A percentile compares a stretch with the other conserved stretches of the same genome.
Evolutionary conservation across 2,329 filamentous ascomycete genomes (phyloP).

Genomic region (Beauveria sp.): DNA sequence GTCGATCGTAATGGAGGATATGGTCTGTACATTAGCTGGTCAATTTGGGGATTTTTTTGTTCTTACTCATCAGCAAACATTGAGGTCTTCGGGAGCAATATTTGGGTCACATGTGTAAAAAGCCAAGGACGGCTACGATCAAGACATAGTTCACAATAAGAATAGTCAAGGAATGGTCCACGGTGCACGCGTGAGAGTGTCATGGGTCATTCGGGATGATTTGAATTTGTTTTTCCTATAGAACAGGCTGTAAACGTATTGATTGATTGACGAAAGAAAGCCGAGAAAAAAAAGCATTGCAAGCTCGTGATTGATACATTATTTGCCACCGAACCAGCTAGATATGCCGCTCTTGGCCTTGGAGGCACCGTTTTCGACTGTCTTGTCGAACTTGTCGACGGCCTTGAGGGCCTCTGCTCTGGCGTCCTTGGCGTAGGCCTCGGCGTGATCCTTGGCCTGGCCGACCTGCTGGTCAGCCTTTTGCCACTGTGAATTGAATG

Average conservation of each 20-base stretch:
- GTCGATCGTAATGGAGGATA: not conserved
- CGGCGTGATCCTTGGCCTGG: constrained; percentile 52
- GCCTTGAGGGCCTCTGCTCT: constrained; percentile 61
- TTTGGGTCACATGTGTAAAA: not conserved
- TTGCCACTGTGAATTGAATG: constrained; percentile 23
- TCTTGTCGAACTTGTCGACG: constrained; percentile 76
- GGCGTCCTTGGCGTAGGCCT: constrained; percentile 53
- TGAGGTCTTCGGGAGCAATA: not conserved
- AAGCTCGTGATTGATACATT: constrained; percentile 18
- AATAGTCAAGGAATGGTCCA: not conserved
- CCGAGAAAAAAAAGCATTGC: not conserved
- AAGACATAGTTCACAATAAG: not conserved
- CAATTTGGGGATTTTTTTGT: not conserved
- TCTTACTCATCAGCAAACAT: not conserved
- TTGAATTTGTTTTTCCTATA: not conserved
- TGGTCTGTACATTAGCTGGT: constrained; percentile 1
- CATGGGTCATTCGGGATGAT: not conserved
- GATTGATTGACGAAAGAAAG: not conserved
- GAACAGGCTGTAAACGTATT: not conserved
- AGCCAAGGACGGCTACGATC: not conserved
- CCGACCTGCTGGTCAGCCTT: constrained; percentile 57
- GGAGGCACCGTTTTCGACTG: constrained; percentile 66
- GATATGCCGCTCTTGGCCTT: constrained; percentile 80
- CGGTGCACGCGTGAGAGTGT: not conserved
- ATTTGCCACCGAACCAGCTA: constrained; percentile 69